A percentile compares a stretch with the other conserved stretches of the same genome.
Evolutionary conservation across 2,329 filamentous ascomycete genomes (phyloP).

Genomic region (Phyllosticta ampelicida): DNA sequence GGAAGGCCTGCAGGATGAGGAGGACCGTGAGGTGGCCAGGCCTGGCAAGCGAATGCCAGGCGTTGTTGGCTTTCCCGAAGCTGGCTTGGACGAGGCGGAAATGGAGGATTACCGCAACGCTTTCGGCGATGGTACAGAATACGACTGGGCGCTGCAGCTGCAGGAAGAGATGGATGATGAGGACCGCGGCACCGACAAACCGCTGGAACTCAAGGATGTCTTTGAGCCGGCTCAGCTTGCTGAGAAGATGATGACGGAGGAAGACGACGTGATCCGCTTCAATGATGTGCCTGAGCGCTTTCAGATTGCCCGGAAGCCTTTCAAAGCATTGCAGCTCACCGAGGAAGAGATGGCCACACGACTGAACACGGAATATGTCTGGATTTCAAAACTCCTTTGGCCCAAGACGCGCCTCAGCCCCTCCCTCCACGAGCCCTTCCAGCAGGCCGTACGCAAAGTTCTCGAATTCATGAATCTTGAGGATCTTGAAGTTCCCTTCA

Average conservation of each 20-base stretch:
- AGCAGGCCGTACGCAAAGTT: conserved; percentile 80
- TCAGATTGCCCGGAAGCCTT: conserved; percentile 81
- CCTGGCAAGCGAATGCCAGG: conserved; percentile 60
- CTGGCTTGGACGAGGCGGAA: conserved; percentile 81
- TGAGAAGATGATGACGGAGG: conserved; percentile 90
- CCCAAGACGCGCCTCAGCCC: conserved; percentile 68
- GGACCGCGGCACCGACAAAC: conserved; percentile 66
- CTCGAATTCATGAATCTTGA: conserved; percentile 92
- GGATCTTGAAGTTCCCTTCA: conserved; percentile 91
- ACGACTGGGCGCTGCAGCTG: conserved; percentile 83
- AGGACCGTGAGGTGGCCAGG: conserved; percentile 70
- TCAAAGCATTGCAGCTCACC: conserved; percentile 69
- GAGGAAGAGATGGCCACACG: conserved; percentile 56
- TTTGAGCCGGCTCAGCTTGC: conserved; percentile 93
- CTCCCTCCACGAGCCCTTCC: conserved; percentile 71
- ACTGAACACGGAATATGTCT: conserved; percentile 73
- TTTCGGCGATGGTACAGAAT: conserved; percentile 92
- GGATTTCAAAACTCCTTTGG: conserved; percentile 86
- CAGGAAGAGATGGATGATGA: conserved; percentile 77
- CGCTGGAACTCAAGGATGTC: conserved; percentile 89
- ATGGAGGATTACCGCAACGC: conserved; percentile 94
- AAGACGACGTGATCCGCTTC: conserved; percentile 82
- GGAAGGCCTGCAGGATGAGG: conserved; percentile 66
- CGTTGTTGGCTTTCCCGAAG: conserved; percentile 61
- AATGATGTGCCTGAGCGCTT: conserved; percentile 89